Evolutionary conservation across 2,329 filamentous ascomycete genomes (phyloP), one percentile per base, ranked within the genome.

Genomic region (Fusarium veterinarium): DNA sequence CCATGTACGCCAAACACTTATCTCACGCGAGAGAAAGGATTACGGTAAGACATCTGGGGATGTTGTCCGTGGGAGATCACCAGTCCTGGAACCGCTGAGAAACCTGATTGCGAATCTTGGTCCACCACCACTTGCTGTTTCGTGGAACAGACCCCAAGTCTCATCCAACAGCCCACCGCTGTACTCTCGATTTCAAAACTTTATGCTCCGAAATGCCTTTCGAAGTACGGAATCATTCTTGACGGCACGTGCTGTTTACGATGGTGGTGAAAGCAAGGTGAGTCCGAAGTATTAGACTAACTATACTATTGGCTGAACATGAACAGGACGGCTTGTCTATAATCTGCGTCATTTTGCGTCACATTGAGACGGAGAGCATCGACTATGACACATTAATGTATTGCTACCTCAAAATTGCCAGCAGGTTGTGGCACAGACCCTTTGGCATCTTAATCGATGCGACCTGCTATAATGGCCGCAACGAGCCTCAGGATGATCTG

Each of bases 371-470:
- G 8, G 90, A 92, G 72, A 85, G 86, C 17, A 88, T 91, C 53
- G 91, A 92, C 76, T 90, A 88, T 72, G 90, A 93, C 73, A 89
- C 90, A 17, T 80, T 92, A 33, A 80, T 92, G 13, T 92, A 91
- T 79, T 92, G 89, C 75, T 92, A 91, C 77, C 83, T 93, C 17
- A 92, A 91, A 88, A 92, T 92, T 77, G 90, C 91, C 30, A 92
- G 91, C 73, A 86, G 91, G 42, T 83, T 93, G 69, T 93, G 91
- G 91, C 89, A 92, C 77, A 87, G 90, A 67, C 90, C 90, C 0
- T 93, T 93, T 72, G 90, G 90, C 1, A 82, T 93, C 9, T 84
- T 93, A 30, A 87, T 93, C 62, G 91, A 93, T 78, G 91, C 91
- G 19, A 93, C 91, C 17, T 92, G 90, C 79, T 92, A 92, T 76